phyloP scores from a whole-genome alignment of 2,329 filamentous ascomycete species.

The Ophiostoma piceae region DNA sequence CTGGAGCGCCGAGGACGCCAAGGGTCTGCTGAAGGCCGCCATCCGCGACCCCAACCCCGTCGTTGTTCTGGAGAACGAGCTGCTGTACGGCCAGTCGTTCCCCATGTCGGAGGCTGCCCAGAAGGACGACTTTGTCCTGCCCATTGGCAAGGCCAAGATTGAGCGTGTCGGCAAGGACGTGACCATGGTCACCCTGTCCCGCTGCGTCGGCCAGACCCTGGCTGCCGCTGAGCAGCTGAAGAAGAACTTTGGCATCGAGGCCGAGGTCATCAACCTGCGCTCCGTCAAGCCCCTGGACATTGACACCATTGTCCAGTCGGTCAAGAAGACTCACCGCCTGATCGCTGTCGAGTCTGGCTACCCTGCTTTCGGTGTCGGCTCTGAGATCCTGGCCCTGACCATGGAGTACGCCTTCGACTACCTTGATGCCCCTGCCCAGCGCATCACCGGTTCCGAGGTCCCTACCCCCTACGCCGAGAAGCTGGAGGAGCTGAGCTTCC shows the following conservation, averaged over 20 bases:
- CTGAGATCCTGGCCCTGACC: slow-evolving; percentile 87
- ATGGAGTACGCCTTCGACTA: slow-evolving; percentile 99
- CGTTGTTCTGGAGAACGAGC: slow-evolving; percentile 81
- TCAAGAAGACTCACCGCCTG: slow-evolving; percentile 96
- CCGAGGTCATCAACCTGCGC: slow-evolving; percentile 95
- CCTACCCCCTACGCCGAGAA: slow-evolving; percentile 92
- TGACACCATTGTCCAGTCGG: slow-evolving; percentile 88
- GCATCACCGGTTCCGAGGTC: slow-evolving; percentile 94
- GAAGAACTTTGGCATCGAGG: slow-evolving; percentile 92
- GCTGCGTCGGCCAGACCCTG: slow-evolving; percentile 89
- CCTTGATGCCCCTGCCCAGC: slow-evolving; percentile 85
- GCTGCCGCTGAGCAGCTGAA: slow-evolving; percentile 85
- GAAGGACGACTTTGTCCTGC: slow-evolving; percentile 92
- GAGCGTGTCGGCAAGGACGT: slow-evolving; percentile 94
- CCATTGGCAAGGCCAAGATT: slow-evolving; percentile 98
- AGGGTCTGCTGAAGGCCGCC: slow-evolving; percentile 94
- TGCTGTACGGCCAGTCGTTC: slow-evolving; percentile 89
- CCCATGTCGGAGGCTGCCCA: slow-evolving; percentile 96
- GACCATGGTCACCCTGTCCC: slow-evolving; percentile 90
- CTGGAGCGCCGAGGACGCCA: slow-evolving; percentile 96
- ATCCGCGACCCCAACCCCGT: slow-evolving; percentile 98
- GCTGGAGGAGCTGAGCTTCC: slow-evolving; percentile 94
- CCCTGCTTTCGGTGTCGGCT: slow-evolving; percentile 86
- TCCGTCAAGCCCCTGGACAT: slow-evolving; percentile 96
- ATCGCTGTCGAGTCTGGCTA: slow-evolving; percentile 92